Conservation (phyloP, 306 rosid species). For the Geum urbanum region DNA sequence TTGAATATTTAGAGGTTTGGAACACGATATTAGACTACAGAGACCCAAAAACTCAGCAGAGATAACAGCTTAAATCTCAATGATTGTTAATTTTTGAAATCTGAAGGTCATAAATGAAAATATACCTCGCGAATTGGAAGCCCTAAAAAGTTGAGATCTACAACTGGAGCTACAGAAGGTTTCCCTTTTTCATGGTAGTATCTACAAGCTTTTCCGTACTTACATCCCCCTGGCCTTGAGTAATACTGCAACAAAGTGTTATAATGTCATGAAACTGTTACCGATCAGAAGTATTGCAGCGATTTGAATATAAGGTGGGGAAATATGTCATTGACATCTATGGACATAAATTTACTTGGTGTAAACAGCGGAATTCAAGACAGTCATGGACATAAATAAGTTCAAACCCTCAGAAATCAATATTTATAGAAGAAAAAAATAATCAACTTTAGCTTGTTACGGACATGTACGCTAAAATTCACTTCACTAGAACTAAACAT, state of each 20-base stretch:
- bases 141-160: constrained; percentile 77
- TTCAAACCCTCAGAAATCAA: not conserved
- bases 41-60: constrained; percentile 2
- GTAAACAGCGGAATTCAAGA: not conserved
- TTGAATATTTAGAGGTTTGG: not conserved
- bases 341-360: constrained; percentile 11
- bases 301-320: constrained; percentile 11
- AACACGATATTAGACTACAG: not conserved
- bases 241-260: constrained; percentile 57
- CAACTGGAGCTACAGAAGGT: constrained; percentile 28
- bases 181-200: constrained; percentile 63
- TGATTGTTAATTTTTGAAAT: not conserved
- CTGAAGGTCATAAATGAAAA: not conserved
- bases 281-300: constrained; percentile 12
- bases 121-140: constrained; percentile 86
- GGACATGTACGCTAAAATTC: not conserved
- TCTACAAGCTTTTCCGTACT: constrained; percentile 76
- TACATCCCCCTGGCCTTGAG: constrained; percentile 81
- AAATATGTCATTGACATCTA: constrained; percentile 3
- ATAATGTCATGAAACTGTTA: constrained; percentile 16
- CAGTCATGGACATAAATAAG: not conserved
- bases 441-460: not conserved
- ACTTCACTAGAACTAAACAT: not conserved
- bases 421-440: not conserved
- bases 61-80: not conserved